Evolutionary conservation across 805 yeast genomes (phyloP), one percentile per base, ranked within the genome.

Genomic region (Kazachstania kunashirensis): DNA sequence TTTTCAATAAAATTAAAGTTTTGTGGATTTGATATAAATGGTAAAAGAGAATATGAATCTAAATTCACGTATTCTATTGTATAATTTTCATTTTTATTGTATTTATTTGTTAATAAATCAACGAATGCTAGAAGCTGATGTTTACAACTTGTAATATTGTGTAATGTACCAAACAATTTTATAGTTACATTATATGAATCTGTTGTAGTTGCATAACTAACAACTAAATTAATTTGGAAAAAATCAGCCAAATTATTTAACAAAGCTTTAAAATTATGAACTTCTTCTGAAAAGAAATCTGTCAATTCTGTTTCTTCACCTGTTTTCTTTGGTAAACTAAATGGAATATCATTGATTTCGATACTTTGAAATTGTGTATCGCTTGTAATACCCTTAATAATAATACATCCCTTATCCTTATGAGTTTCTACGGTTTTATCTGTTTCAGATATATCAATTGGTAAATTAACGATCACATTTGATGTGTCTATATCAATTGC

Each of bases 1-100:
- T 31, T n/a, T 9, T 36, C 31, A 12, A 36, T 34, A 15, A 55
- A 34, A 34, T 49, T 50, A 12, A 40, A 42, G 35, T 43, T 44
- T 18, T 49, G 49, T 11, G 45, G 37, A n/a, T 56, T 56, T 11
- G 43, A 18, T 11, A 36, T 40, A 11, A 39, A 33, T 7, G 61
- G 57, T 17, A 55, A 29, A 3, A 48, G 29, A 12, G 57, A 46
- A 16, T 36, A 31, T 5, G 55, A 44, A 11, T 44, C 45, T 19
- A 56, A 20, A n/a, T 42, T 44, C 12, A 53, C 30, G 26, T 33
- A 39, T 35, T 51, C 47, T 12, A 53, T 38, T 20, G 52, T 38
- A n/a, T 38, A 24, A 20, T 34, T 28, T 17, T 28, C 24, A 16
- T 34, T 34, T 4, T 29, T 23, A 13, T 15, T 28, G 5, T 17